Conservation (phyloP, 202 grass and related monocot species). For the Hordeum pubiflorum region DNA sequence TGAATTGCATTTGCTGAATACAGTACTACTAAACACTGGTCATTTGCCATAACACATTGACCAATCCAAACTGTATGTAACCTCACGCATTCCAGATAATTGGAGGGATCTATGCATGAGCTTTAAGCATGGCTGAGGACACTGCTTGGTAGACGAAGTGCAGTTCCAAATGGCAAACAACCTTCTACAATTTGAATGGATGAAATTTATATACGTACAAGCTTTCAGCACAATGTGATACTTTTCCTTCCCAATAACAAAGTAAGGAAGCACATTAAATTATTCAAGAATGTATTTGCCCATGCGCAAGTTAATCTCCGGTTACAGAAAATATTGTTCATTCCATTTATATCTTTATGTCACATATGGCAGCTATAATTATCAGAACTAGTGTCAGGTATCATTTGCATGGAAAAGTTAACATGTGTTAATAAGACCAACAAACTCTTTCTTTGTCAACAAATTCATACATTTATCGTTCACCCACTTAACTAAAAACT, state of each 20-base stretch:
- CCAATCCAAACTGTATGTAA: not conserved
- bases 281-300: not conserved
- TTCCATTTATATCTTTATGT: no score
- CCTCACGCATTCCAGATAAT: not conserved
- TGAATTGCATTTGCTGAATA: not conserved
- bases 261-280: not conserved
- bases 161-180: not conserved
- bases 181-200: not conserved
- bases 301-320: not conserved
- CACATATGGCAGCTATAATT: no score
- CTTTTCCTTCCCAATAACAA: not conserved
- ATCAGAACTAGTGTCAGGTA: no score
- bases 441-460: not conserved
- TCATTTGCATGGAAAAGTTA: not conserved
- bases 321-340: not conserved
- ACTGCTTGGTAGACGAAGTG: not conserved
- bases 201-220: not conserved
- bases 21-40: not conserved
- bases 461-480: not conserved
- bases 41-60: not conserved
- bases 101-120: not conserved
- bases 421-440: not conserved
- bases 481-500: not conserved
- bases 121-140: not conserved
- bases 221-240: not conserved